Percentiles rank a stretch among this genome's conserved stretches.
These are phyloP conservation scores for Globisporangium spinosum DNA, from an alignment of 352 stramenopile species.

Conservation along the genomic window DNA sequence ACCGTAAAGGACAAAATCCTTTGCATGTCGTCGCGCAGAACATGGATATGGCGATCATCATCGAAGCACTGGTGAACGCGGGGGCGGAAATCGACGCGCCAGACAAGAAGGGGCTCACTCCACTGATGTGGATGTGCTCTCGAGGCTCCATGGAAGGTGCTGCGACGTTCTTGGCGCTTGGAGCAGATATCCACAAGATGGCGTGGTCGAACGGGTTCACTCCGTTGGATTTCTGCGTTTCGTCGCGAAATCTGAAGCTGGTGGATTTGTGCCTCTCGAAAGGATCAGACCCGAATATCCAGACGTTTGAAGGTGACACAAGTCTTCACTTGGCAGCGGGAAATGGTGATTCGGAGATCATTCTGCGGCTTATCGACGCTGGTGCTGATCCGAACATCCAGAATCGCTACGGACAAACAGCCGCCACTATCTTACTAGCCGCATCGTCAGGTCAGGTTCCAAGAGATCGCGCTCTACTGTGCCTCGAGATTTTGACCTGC, in stretches of 20 bases:
- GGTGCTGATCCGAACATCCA: slow-evolving; percentile 54
- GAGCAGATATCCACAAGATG: slow-evolving; percentile 52
- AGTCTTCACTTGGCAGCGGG: slow-evolving; percentile 67
- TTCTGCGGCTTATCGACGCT: slow-evolving; percentile 48
- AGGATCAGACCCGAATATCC: slow-evolving; percentile 53
- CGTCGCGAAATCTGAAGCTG: slow-evolving; percentile 35
- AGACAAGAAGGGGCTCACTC: slow-evolving; percentile 68
- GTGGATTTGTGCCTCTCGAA: slow-evolving; percentile 72
- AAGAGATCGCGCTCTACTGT: slow-evolving; percentile 31
- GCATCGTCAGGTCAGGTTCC: slow-evolving; percentile 17
- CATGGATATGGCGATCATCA: slow-evolving; percentile 58
- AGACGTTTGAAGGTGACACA: slow-evolving; percentile 61
- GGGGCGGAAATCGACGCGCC: slow-evolving; percentile 56
- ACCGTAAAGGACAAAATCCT: slow-evolving; percentile 53
- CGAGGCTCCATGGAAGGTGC: slow-evolving; percentile 61
- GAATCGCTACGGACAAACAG: slow-evolving; percentile 73
- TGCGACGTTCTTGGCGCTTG: slow-evolving; percentile 63
- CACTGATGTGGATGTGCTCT: slow-evolving; percentile 73
- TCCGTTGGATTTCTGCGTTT: slow-evolving; percentile 57
- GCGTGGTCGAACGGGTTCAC: slow-evolving; percentile 80
- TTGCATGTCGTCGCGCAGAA: slow-evolving; percentile 61
- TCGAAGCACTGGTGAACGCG: slow-evolving; percentile 51
- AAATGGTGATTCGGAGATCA: slow-evolving; percentile 38
- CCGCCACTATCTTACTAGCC: slow-evolving; percentile 48
- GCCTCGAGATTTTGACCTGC: slow-evolving; percentile 48